Evolutionary conservation across 2,329 filamentous ascomycete species (phyloP), one percentile per base, ranked within the genome.

Genomic region (Colletotrichum abscissum): DNA sequence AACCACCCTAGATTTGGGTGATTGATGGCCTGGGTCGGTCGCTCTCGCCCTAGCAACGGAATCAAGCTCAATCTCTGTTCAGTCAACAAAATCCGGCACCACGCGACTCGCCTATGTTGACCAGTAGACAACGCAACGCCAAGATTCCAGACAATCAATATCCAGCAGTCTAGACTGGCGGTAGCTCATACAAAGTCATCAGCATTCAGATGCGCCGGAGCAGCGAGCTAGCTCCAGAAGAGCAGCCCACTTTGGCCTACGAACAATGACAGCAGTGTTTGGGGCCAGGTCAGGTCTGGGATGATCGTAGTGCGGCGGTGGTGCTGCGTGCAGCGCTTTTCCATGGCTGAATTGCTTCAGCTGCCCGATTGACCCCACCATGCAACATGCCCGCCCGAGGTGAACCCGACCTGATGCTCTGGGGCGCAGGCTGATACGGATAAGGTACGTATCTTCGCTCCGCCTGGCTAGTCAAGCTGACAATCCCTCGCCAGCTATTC

Each of bases 21-120:
- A 19, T 49, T 49, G 8, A 49, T 19, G 42, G 42, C 71, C 67
- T 65, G 58, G 67, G 30, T n/a, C 30, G n/a, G 46, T 58, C 52
- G 57, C 64, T 26, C 57, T 73, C 55, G 55, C 71, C 67, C 60
- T 73, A 49, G 71, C 71, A 73, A 73, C 71, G 56, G 16, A 46
- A 66, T 42, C 71, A 65, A 65, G 56, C 56, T 57, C 19, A 6
- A 22, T 55, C 35, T 49, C 26, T 52, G 52, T 6, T 16, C 62
- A 52, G 71, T 73, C 71, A 73, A 73, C 71, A 73, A 71, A 42
- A 71, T 62, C 33, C 59, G 35, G 11, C 42, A 26, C 22, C 30
- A 22, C 55, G 22, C 52, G 38, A 38, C 19, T 72, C 58, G 28
- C 22, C 30, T 30, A 22, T 12, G 16, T 52, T 26, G 22, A 12